Evolutionary conservation across 2,329 filamentous ascomycete genomes (phyloP).

Genomic region (Paecilomyces niveus): DNA sequence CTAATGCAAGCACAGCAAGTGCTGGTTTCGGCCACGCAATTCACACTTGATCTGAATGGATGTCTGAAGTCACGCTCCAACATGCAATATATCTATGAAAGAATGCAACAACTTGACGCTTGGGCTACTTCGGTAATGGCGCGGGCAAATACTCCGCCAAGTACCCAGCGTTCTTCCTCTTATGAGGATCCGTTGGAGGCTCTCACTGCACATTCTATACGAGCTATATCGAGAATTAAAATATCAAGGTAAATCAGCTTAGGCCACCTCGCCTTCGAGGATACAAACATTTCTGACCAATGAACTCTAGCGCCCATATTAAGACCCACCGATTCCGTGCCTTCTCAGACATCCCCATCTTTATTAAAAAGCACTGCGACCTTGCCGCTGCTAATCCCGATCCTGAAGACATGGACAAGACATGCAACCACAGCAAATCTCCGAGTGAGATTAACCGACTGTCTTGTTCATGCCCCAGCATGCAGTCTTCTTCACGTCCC

Average conservation of each 20-base stretch:
- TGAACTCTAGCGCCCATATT: slow-evolving; percentile 32
- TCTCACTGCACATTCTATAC: slow-evolving; percentile 32
- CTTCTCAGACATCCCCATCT: slow-evolving; percentile 40
- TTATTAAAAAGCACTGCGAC: slow-evolving; percentile 40
- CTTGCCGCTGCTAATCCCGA: slow-evolving; percentile 25
- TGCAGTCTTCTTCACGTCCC: slow-evolving; percentile 22
- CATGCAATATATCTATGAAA: slow-evolving; percentile 32
- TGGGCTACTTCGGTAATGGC: slow-evolving; percentile 31
- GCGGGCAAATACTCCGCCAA: slow-evolving; percentile 24
- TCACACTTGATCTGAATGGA: slow-evolving; percentile 34
- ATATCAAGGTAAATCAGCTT: slow-evolving; percentile 29
- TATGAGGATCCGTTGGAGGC: slow-evolving; percentile 25
- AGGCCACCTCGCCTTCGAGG: background rate
- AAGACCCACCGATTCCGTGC: slow-evolving; percentile 41
- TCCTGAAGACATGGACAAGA: slow-evolving; percentile 4
- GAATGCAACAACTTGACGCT: slow-evolving; percentile 35
- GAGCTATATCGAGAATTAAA: slow-evolving; percentile 37
- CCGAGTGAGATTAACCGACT: slow-evolving; percentile 19
- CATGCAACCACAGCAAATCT: slow-evolving; percentile 8
- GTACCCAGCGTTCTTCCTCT: slow-evolving; percentile 15
- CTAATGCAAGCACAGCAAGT: slow-evolving; percentile 38
- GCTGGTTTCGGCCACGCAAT: slow-evolving; percentile 35
- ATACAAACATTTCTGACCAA: slow-evolving; percentile 4
- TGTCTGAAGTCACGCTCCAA: slow-evolving; percentile 26
- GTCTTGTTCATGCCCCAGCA: slow-evolving; percentile 24